Base-by-base conservation (phyloP, 2,329 filamentous ascomycete species). In the Pseudohalonectria lignicola region DNA sequence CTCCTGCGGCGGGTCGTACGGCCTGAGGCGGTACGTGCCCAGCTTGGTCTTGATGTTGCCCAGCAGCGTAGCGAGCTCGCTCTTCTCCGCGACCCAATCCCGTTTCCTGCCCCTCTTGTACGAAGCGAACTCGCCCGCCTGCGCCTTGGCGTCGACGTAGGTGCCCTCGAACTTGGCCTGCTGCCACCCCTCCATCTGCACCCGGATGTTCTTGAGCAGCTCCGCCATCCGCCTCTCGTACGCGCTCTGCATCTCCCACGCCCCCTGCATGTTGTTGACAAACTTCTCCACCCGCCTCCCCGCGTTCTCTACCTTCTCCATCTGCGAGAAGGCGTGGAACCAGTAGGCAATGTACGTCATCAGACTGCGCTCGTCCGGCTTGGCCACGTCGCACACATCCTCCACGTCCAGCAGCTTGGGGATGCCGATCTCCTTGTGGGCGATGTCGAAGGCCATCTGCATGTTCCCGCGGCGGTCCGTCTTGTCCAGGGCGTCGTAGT, bases 301-400 rank as follows among this genome's bases (percentile, higher is more conserved):
- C 4, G 92, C 92, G 56, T 98, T 98, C 61, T 98, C 92, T 8
- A 98, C 92, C 57, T 90, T 84, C 64, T 98, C 92, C 80, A 98
- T 93, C 54, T 96, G 90, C 21, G 90, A 96, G 59, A 98, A 98
- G 50, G 92, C 92, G 56, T 98, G 92, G 72, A 98, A 98, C 92
- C 92, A 98, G 67, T 98, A 98, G 46, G 92, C 92, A 51, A 98
- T 98, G 60, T 98, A 98, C 1, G 92, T 98, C 92, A 98, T 98
- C 56, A 98, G 71, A 57, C 85, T 93, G 50, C 86, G 81, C 62
- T 98, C 92, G 57, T 98, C 92, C 18, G 92, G 92, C 63, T 92
- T 93, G 18, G 87, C 75, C 20, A 98, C 90, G 56, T 98, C 92
- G 58, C 86, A 94, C 16, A 98, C 92, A 65, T 98, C 92, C 61